phyloP scores from a whole-genome alignment of 169 alveolate species.

The Plasmodium yoelii region DNA sequence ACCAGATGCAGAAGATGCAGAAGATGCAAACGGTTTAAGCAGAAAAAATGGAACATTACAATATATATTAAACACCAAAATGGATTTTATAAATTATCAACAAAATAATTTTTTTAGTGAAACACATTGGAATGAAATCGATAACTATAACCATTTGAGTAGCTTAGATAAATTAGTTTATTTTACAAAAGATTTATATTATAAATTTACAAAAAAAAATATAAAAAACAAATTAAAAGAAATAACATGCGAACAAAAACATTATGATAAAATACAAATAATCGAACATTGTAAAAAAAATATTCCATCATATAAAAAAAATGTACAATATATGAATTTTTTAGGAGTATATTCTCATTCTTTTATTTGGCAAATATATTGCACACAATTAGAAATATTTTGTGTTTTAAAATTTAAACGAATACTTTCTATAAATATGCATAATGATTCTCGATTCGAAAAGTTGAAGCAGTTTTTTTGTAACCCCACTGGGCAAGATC shows the following conservation, averaged over 20 bases:
- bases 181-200: constrained; percentile 67
- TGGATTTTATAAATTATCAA: constrained; percentile 56
- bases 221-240: constrained; percentile 32
- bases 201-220: constrained; percentile 57
- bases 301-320: constrained; percentile 29
- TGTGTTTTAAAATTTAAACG: constrained; percentile 46
- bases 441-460: not conserved
- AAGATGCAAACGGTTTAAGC: not conserved
- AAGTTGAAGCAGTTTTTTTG: not conserved
- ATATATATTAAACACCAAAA: constrained; percentile 52
- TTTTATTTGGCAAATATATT: constrained; percentile 69
- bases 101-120: constrained; percentile 42
- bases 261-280: constrained; percentile 55
- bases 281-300: constrained; percentile 55
- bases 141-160: constrained; percentile 44
- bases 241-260: constrained; percentile 75
- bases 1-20: not conserved
- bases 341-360: constrained; percentile 65
- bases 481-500: not conserved
- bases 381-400: constrained; percentile 30
- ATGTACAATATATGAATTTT: constrained; percentile 52
- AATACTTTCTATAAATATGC: not conserved
- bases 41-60: constrained; percentile 66
- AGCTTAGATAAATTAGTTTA: constrained; percentile 46
- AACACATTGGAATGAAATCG: constrained; percentile 73